Conservation (phyloP, 1,284 basidiomycete genomes). For the Cystobasidium sp. region DNA sequence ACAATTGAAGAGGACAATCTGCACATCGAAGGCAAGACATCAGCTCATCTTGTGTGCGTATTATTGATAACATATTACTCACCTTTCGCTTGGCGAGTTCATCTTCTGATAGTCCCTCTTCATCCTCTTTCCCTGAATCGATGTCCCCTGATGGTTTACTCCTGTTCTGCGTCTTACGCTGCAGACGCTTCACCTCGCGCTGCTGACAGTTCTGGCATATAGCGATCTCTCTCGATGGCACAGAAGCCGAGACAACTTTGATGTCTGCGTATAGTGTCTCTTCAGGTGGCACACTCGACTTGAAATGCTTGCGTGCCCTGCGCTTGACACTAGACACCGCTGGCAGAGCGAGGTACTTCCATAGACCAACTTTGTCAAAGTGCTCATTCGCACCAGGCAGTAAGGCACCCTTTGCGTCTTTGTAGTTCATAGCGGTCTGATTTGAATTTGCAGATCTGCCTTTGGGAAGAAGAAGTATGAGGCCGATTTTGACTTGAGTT, state of each 20-base stretch:
- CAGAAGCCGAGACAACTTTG: slow-evolving; percentile 64
- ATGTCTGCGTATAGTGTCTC: slow-evolving; percentile 56
- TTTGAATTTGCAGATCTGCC: background rate
- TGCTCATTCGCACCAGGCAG: slow-evolving; percentile 37
- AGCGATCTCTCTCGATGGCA: slow-evolving; percentile 56
- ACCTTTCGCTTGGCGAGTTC: slow-evolving; percentile 43
- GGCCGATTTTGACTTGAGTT: slow-evolving; percentile 81
- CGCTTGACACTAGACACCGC: slow-evolving; percentile 79
- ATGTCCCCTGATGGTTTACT: slow-evolving; percentile 37
- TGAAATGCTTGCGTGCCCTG: slow-evolving; percentile 68
- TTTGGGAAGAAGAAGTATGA: slow-evolving; percentile 66
- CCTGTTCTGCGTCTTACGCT: slow-evolving; percentile 41
- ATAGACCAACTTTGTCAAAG: slow-evolving; percentile 66
- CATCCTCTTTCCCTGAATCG: slow-evolving; percentile 62
- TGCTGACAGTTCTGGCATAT: slow-evolving; percentile 51
- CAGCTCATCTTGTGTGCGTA: background rate
- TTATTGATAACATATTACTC: slow-evolving; percentile 44
- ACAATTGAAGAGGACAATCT: slow-evolving; percentile 95
- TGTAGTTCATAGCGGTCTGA: slow-evolving; percentile 23
- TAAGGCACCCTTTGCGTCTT: slow-evolving; percentile 43
- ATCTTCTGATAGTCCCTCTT: slow-evolving; percentile 62
- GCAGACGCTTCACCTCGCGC: slow-evolving; percentile 47
- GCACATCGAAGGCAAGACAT: slow-evolving; percentile 53
- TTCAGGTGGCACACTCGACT: slow-evolving; percentile 51
- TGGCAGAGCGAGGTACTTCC: slow-evolving; percentile 80